Conservation (phyloP, 768 basidiomycete species). For the Naganishia onofrii region DNA sequence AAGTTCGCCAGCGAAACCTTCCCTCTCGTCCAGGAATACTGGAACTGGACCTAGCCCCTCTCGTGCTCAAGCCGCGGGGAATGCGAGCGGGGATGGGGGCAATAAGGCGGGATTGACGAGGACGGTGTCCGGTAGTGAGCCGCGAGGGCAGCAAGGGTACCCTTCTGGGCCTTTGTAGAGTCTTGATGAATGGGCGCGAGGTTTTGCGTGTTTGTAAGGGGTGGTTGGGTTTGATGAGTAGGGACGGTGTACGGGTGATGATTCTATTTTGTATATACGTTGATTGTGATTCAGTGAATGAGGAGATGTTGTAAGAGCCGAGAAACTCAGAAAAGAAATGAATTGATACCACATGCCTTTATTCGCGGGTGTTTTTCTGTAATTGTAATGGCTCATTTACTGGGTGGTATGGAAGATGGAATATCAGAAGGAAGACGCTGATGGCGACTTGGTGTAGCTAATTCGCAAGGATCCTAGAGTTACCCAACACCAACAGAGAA, state of each 20-base stretch:
- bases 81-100: no score
- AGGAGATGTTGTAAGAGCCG: neutral
- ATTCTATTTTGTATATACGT: neutral
- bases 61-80: neutral
- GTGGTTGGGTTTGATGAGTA: no score
- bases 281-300: neutral
- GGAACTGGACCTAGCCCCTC: neutral
- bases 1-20: neutral
- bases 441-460: no score
- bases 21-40: neutral
- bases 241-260: no score
- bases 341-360: no score
- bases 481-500: no score
- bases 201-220: no score
- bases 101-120: neutral
- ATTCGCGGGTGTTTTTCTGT: no score
- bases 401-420: neutral
- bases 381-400: neutral
- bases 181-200: no score
- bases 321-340: neutral
- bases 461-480: no score
- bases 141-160: neutral
- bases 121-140: neutral
- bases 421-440: no score
- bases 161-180: conserved; percentile 10